Conservation (phyloP, 495 filamentous ascomycete species). For the Podospora sp. region DNA sequence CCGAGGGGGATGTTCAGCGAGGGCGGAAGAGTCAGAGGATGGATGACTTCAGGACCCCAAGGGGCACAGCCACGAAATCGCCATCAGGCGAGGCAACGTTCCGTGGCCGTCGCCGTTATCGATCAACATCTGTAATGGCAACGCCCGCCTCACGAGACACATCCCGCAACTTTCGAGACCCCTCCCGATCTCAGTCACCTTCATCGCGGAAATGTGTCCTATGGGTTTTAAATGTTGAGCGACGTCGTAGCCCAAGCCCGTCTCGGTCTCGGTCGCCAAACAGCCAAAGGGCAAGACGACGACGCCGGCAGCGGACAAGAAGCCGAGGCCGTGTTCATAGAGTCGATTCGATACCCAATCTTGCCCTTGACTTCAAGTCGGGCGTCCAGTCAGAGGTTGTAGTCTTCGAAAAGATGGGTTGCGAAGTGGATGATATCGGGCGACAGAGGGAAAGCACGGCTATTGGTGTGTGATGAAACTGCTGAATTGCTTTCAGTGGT, state of each 20-base stretch:
- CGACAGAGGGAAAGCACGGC: background rate
- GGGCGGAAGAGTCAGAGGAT: constrained; percentile 41
- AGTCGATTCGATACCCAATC: background rate
- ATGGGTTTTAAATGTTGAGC: constrained; percentile 35
- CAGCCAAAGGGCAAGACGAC: constrained; percentile 26
- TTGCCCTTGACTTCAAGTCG: background rate
- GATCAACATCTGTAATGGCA: constrained; percentile 40
- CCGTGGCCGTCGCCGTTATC: constrained; percentile 43
- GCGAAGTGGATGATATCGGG: background rate
- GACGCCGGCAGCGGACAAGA: constrained; percentile 41
- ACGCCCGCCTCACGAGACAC: constrained; percentile 29
- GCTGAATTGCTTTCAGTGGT: background rate
- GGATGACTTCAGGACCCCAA: constrained; percentile 20
- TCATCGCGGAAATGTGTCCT: constrained; percentile 35
- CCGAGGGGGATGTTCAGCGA: constrained; percentile 35
- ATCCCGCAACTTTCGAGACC: constrained; percentile 29
- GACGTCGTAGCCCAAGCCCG: constrained; percentile 41
- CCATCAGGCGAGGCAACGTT: constrained; percentile 42
- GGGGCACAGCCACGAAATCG: constrained; percentile 14
- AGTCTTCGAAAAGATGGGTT: background rate
- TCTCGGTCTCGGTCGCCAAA: constrained; percentile 40
- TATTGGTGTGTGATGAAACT: background rate
- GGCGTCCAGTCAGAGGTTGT: background rate
- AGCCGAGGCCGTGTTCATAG: constrained; percentile 39
- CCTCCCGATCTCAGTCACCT: constrained; percentile 34